Percentiles rank a stretch among this genome's conserved stretches.
Conservation (phyloP, 2,329 filamentous ascomycete genomes). For the Beauveria sp. region DNA sequence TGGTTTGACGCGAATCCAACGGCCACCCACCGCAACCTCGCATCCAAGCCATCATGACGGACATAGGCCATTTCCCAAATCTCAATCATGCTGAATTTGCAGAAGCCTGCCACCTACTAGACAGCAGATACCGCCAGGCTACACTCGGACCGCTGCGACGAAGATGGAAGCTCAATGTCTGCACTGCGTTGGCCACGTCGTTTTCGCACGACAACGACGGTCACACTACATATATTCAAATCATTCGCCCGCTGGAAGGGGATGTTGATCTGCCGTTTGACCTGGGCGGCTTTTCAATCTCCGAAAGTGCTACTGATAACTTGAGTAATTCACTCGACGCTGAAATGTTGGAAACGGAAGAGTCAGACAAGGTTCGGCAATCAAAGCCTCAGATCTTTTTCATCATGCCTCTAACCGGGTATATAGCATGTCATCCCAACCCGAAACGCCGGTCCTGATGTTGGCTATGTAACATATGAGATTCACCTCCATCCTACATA, state of each 20-base stretch:
- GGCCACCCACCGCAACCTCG: background rate
- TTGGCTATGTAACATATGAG: conserved; percentile 58
- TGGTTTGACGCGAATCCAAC: no score
- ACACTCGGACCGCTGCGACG: conserved; percentile 47
- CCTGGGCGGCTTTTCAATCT: conserved; percentile 40
- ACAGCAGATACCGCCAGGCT: conserved; percentile 50
- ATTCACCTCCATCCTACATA: conserved; percentile 71
- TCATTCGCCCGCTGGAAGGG: conserved; percentile 45
- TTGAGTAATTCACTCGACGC: conserved; percentile 27
- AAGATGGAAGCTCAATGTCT: conserved; percentile 47
- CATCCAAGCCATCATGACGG: conserved; percentile 20
- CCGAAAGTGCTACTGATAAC: conserved; percentile 17
- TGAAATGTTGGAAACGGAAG: conserved; percentile 43
- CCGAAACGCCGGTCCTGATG: conserved; percentile 23
- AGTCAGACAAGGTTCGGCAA: conserved; percentile 40
- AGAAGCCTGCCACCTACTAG: conserved; percentile 55
- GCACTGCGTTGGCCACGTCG: conserved; percentile 41
- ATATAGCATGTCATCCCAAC: conserved; percentile 34
- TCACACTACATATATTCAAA: conserved; percentile 47
- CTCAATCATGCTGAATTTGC: conserved; percentile 56
- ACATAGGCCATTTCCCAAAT: conserved; percentile 51
- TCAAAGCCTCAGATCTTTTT: background rate
- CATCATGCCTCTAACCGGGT: conserved; percentile 16
- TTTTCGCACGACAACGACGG: conserved; percentile 33
- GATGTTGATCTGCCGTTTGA: conserved; percentile 39